These are phyloP conservation scores for Xerophyta viscosa DNA, from an alignment of 106 monocot genomes.

Conservation along the genomic window DNA sequence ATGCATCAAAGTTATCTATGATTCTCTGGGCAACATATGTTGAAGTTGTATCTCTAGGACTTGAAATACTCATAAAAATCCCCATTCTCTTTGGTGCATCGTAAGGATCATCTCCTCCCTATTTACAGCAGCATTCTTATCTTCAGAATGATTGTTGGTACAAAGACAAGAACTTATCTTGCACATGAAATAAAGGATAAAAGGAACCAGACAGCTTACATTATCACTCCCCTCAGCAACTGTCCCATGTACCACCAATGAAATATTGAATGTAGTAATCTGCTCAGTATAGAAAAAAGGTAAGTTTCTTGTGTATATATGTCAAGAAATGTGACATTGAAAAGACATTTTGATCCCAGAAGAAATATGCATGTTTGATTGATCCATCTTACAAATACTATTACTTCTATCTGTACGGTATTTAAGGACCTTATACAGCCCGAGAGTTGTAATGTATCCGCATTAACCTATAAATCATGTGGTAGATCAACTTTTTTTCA, in stretches of 20 bases:
- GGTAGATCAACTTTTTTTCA: too few relatives aligned
- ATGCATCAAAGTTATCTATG: constrained; percentile 44
- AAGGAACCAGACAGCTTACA: constrained; percentile 5
- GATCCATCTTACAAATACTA: too few relatives aligned
- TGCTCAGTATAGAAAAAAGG: constrained; percentile 4
- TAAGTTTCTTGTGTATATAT: neutral
- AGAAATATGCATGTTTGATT: too few relatives aligned
- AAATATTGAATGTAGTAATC: constrained; percentile 40
- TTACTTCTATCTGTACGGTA: too few relatives aligned
- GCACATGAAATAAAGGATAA: too few relatives aligned
- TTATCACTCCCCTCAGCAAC: constrained; percentile 16
- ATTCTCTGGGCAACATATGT: constrained; percentile 38
- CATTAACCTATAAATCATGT: too few relatives aligned
- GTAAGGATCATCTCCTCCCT: constrained; percentile 29
- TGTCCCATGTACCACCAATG: constrained; percentile 38
- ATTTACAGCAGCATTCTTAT: neutral
- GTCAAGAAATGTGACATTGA: neutral
- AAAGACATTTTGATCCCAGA: too few relatives aligned
- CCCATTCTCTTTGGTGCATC: constrained; percentile 31
- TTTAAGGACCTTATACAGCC: too few relatives aligned
- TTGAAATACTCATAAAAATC: constrained; percentile 26
- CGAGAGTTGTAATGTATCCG: too few relatives aligned
- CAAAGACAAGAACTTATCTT: neutral
- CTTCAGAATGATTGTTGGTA: too few relatives aligned
- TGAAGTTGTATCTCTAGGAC: constrained; percentile 36